Evolutionary conservation across 768 basidiomycete species (phyloP).

Genomic region (Kwoniella pini): DNA sequence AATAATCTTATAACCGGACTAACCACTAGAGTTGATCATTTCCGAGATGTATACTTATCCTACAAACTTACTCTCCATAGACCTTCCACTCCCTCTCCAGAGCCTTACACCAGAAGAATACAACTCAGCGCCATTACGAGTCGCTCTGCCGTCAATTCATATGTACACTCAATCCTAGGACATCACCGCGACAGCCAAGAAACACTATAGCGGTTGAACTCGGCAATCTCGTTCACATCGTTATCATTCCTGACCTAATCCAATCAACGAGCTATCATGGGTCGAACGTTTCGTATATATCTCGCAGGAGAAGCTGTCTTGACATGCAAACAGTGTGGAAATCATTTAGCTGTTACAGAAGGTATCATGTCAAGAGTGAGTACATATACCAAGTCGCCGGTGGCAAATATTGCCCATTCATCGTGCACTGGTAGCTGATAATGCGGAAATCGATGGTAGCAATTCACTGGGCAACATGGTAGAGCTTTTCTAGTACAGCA

Average conservation of each 20-base stretch:
- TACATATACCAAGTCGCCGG: not conserved
- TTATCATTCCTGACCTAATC: too few species aligned
- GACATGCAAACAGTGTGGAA: conserved; percentile 48
- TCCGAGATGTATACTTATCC: too few species aligned
- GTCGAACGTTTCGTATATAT: conserved; percentile 47
- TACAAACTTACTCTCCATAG: not conserved
- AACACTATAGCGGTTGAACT: too few species aligned
- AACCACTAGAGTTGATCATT: not conserved
- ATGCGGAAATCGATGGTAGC: conserved; percentile 59
- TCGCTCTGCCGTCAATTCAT: too few species aligned
- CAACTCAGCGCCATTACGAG: too few species aligned
- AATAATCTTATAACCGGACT: not conserved
- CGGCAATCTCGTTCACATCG: too few species aligned
- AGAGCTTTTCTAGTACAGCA: conserved; percentile 90
- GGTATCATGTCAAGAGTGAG: conserved; percentile 45
- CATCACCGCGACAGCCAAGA: too few species aligned
- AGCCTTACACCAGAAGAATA: too few species aligned
- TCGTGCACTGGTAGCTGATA: not conserved
- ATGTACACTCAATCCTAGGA: too few species aligned
- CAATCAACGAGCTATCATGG: too few species aligned
- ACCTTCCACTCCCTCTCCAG: too few species aligned
- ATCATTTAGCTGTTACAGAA: conserved; percentile 49
- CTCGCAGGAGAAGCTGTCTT: conserved; percentile 50
- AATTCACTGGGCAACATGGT: conserved; percentile 96
- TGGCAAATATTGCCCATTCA: conserved; percentile 5